Percentiles rank a stretch among this genome's conserved stretches.
These are phyloP conservation scores for Inga laurina DNA, from an alignment of 306 rosid genomes.

Conservation along the genomic window DNA sequence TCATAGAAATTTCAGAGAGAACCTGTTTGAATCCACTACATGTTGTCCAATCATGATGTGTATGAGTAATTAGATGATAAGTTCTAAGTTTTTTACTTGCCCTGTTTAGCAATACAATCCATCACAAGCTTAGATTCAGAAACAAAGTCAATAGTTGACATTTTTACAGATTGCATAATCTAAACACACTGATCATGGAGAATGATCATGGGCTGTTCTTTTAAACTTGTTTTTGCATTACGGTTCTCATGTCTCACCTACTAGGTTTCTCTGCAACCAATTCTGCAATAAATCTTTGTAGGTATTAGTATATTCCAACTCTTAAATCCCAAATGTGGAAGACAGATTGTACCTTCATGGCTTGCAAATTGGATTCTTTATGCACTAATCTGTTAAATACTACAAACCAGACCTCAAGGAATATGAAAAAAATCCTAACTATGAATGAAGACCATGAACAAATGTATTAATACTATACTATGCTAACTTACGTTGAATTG, in stretches of 20 bases:
- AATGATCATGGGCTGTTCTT: not conserved
- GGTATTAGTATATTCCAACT: conserved; percentile 19
- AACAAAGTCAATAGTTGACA: not conserved
- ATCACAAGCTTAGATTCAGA: not conserved
- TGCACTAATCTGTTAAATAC: not conserved
- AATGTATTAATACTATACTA: not conserved
- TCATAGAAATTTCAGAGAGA: not conserved
- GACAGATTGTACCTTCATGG: conserved; percentile 32
- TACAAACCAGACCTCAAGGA: conserved; percentile 5
- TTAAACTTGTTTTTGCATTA: not conserved
- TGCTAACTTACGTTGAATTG: not conserved
- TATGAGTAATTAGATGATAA: not conserved
- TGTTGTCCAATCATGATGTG: not conserved
- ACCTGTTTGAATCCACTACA: not conserved
- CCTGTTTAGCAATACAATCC: not conserved
- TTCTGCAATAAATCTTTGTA: not conserved
- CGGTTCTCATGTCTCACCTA: not conserved
- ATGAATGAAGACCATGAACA: not conserved
- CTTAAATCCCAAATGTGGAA: conserved; percentile 2
- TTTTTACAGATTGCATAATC: not conserved
- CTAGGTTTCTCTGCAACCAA: not conserved
- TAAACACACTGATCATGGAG: not conserved
- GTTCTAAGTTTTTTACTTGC: not conserved
- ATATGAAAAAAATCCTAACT: not conserved
- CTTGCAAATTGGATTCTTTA: conserved; percentile 27